phyloP scores from a whole-genome alignment of 805 yeast genomes.

The Ogataea methylovora region DNA sequence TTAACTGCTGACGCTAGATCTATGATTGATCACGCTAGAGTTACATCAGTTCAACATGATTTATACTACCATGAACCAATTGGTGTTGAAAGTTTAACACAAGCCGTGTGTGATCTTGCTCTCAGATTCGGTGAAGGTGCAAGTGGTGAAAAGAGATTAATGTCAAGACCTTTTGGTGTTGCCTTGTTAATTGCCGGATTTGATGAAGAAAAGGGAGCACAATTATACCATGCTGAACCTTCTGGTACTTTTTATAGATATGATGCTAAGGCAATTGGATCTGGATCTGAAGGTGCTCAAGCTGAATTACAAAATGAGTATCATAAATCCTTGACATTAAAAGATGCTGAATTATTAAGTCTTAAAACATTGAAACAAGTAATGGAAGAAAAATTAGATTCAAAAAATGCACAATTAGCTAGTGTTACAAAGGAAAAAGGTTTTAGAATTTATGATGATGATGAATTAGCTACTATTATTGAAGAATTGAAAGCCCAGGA shows the following conservation, averaged over 20 bases:
- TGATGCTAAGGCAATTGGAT: constrained; percentile 98
- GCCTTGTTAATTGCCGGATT: constrained; percentile 93
- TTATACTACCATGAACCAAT: constrained; percentile 89
- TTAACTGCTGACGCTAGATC: constrained; percentile 98
- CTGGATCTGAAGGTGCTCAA: constrained; percentile 99
- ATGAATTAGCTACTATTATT: constrained; percentile 75
- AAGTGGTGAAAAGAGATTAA: constrained; percentile 85
- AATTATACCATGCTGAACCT: constrained; percentile 97
- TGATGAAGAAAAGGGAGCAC: constrained; percentile 91
- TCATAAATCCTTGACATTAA: constrained; percentile 82
- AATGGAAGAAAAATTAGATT: constrained; percentile 97
- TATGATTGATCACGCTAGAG: constrained; percentile 98
- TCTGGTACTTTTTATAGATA: constrained; percentile 96
- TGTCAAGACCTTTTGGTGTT: constrained; percentile 99
- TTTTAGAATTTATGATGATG: constrained; percentile 77
- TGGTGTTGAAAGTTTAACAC: constrained; percentile 89
- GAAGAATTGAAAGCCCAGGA: constrained; percentile 67
- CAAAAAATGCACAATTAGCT: constrained; percentile 92
- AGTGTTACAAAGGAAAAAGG: constrained; percentile 84
- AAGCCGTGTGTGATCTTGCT: constrained; percentile 94
- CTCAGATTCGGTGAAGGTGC: constrained; percentile 97
- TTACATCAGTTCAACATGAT: constrained; percentile 77
- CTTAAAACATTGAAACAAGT: constrained; percentile 92
- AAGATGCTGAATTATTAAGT: constrained; percentile 87
- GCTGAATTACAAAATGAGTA: constrained; percentile 95